Percentiles rank a stretch among this genome's conserved stretches.
phyloP scores from a whole-genome alignment of 148 eudicot genomes.

The Spergularia bocconei region DNA sequence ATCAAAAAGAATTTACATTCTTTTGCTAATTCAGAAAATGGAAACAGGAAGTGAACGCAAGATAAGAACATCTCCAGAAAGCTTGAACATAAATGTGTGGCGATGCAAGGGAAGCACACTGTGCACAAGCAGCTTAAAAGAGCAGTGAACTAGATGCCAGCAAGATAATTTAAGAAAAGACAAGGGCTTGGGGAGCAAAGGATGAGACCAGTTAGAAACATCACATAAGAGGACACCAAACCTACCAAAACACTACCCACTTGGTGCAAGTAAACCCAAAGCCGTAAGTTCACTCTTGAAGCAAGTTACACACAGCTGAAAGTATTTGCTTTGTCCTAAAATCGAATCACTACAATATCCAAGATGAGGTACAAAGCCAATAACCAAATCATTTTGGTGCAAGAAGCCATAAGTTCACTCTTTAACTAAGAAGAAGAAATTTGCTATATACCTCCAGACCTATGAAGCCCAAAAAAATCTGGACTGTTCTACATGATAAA shows the following conservation, averaged over 20 bases:
- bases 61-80: background rate
- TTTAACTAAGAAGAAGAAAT: too few relatives aligned
- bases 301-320: background rate
- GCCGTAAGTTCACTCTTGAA: background rate
- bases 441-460: too few relatives aligned
- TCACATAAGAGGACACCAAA: background rate
- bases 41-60: background rate
- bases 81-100: background rate
- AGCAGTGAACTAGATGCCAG: background rate
- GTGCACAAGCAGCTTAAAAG: too few relatives aligned
- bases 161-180: background rate
- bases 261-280: background rate
- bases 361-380: background rate
- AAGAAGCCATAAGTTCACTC: too few relatives aligned
- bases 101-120: constrained; percentile 12
- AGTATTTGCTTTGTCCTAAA: background rate
- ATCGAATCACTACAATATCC: background rate
- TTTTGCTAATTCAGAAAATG: background rate
- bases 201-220: background rate
- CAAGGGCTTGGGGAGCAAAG: background rate
- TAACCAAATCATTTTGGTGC: background rate
- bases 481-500: background rate
- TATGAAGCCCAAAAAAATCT: background rate
- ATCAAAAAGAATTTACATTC: background rate
- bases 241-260: background rate